Percentiles rank a stretch among this genome's conserved stretches.
Evolutionary conservation across 805 yeast species (phyloP).

Genomic region (Sugiyamaella smithiae): DNA sequence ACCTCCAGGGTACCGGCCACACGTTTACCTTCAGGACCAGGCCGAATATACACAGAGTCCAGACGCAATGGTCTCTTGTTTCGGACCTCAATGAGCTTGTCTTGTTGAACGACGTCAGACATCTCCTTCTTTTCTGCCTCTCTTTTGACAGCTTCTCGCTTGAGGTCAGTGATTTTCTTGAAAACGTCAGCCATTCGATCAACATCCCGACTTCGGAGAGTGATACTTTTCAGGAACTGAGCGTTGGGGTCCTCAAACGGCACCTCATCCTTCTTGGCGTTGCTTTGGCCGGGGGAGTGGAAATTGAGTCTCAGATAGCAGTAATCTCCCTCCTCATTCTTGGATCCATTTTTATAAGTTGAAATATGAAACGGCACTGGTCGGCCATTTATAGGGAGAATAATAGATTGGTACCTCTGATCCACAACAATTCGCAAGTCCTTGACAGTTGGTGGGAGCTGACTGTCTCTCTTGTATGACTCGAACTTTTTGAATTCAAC

Average conservation of each 20-base stretch:
- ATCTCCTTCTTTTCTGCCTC: slow-evolving; percentile 87
- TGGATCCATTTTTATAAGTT: slow-evolving; percentile 89
- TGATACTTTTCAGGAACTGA: slow-evolving; percentile 80
- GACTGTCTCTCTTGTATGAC: slow-evolving; percentile 89
- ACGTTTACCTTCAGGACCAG: slow-evolving; percentile 96
- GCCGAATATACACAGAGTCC: slow-evolving; percentile 87
- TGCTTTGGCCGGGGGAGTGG: slow-evolving; percentile 81
- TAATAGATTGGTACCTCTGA: slow-evolving; percentile 79
- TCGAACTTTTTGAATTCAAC: slow-evolving; percentile 89
- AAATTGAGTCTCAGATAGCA: slow-evolving; percentile 88
- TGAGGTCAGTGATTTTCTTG: slow-evolving; percentile 86
- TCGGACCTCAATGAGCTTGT: slow-evolving; percentile 73
- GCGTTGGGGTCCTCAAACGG: slow-evolving; percentile 92
- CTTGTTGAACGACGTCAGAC: slow-evolving; percentile 94
- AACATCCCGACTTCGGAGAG: slow-evolving; percentile 85
- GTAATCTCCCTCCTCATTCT: slow-evolving; percentile 93
- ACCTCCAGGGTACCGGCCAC: slow-evolving; percentile 86
- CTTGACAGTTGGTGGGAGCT: slow-evolving; percentile 77
- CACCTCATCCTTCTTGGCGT: slow-evolving; percentile 66
- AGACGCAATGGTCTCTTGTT: slow-evolving; percentile 82
- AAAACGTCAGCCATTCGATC: slow-evolving; percentile 88
- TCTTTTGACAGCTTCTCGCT: slow-evolving; percentile 84
- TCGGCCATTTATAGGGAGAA: slow-evolving; percentile 88
- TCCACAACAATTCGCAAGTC: slow-evolving; percentile 88
- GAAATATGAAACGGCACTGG: slow-evolving; percentile 98